Base-by-base conservation (phyloP, 2,329 filamentous ascomycete species). In the Dendrostoma leiphaemia region DNA sequence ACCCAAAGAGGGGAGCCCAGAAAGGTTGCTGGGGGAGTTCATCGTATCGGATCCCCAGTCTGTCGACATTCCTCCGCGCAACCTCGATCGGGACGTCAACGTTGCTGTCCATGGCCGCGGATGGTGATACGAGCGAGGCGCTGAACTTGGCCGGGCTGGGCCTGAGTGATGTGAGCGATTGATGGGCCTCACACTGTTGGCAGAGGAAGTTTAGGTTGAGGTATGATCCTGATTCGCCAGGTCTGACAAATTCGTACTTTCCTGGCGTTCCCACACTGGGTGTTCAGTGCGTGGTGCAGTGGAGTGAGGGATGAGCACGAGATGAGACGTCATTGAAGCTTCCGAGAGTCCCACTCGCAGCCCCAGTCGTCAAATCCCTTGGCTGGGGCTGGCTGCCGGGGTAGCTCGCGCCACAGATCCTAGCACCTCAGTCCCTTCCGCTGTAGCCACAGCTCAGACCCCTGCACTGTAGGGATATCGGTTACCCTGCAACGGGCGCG, bases 21-120 rank as follows among this genome's bases (percentile, higher is more conserved):
- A 57, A 48, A 15, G 57, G 57, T 32, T 37, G 17, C 3, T 29
- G 41, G 32, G 57, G 54, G 23, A 59, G 38, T 24, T 38, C 41
- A 19, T 51, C 50, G 34, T 54, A 59, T n/a, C 47, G 53, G 43
- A 59, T 57, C 9, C 54, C 54, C 15, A 59, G 54, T 13, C 35
- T 44, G 31, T 59, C 57, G 12, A 50, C 44, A 21, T 54, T 54
- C 8, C 37, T 45, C n/a, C 49, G 51, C 10, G 50, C 57, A 6
- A 31, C 23, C 24, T 49, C 47, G 2, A 21, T 29, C 6, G 34
- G 34, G 24, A 49, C 26, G 15, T 49, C 37, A 15, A 19, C 12
- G 2, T n/a, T 37, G 46, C 19, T 8, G 12, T 38, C 26, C 32
- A 45, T 29, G 24, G 6, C 26, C 2, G 8, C 12, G 12, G 21